These are phyloP conservation scores for Monascus purpureus DNA, from an alignment of 495 filamentous ascomycete species.

Conservation along the genomic window DNA sequence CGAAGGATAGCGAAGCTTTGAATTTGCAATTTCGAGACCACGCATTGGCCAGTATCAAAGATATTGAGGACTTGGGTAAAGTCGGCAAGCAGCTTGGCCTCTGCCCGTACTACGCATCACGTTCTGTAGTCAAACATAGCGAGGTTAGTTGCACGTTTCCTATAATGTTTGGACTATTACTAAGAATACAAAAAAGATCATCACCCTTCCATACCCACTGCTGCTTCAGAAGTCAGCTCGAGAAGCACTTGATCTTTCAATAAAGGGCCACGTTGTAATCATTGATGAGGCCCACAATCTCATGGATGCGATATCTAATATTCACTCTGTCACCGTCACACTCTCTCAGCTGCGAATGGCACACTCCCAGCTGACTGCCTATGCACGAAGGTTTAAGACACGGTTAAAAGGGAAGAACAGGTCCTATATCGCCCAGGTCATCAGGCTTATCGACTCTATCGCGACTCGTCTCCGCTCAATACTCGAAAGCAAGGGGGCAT, in stretches of 20 bases:
- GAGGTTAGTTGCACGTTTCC: slow-evolving; percentile 36
- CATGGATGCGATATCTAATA: slow-evolving; percentile 83
- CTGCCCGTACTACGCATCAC: slow-evolving; percentile 92
- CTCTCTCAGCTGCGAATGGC: slow-evolving; percentile 57
- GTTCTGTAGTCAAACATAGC: slow-evolving; percentile 64
- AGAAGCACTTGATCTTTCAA: slow-evolving; percentile 71
- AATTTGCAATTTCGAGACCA: slow-evolving; percentile 80
- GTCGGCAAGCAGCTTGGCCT: slow-evolving; percentile 69
- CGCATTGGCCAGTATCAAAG: slow-evolving; percentile 67
- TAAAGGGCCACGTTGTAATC: slow-evolving; percentile 79
- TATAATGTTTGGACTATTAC: slow-evolving; percentile 1
- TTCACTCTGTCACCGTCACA: slow-evolving; percentile 68
- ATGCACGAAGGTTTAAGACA: slow-evolving; percentile 77
- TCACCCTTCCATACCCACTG: slow-evolving; percentile 87
- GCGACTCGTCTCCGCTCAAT: slow-evolving; percentile 41
- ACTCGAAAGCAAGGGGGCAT: slow-evolving; percentile 28
- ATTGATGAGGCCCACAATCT: slow-evolving; percentile 97
- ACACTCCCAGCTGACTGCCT: slow-evolving; percentile 59
- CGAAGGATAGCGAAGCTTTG: slow-evolving; percentile 53
- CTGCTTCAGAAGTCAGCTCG: slow-evolving; percentile 80
- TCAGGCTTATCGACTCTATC: slow-evolving; percentile 67
- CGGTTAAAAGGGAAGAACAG: slow-evolving; percentile 85
- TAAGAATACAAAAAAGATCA: slow-evolving; percentile 43
- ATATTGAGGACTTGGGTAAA: slow-evolving; percentile 80
- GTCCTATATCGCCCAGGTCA: slow-evolving; percentile 77